Evolutionary conservation across 371 early-diverging fungal species (phyloP), one percentile per base, ranked within the genome.

Genomic region (Saksenaea vasiformis): DNA sequence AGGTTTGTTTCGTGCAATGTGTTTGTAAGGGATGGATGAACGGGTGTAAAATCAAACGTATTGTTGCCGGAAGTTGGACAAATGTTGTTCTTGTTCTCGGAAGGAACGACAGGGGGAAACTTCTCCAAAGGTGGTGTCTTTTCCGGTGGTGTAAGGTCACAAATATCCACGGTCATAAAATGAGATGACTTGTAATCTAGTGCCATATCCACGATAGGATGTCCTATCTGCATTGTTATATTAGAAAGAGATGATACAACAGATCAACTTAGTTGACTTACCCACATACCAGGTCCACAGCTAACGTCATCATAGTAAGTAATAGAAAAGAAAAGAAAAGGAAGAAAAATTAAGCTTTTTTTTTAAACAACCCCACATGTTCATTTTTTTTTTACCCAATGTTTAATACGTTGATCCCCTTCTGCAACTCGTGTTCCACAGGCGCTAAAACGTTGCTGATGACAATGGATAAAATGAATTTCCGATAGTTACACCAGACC

Each of bases 201-300:
- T 17, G 75, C 75, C 60, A 69, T 57, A 56, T 72, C 75, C 38
- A 75, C 56, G 10, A 75, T 64, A 47, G 67, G 60, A 64, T 75
- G 72, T 1, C 75, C 75, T 38, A 58, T 24, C 72, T 74, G 14
- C 0, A 27, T 27, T 13, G n/a, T 22, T 2, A 22, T 2, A 19
- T 22, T 8, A 22, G 8, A 39, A 39, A 39, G 15, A 39, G 37
- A 8, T 8, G 37, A 11, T 44, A n/a, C 44, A 47, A 10, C n/a
- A n/a, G 51, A 47, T 47, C 1, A 10, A 17, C 24, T 13, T n/a
- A 14, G n/a, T 8, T 35, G 2, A 54, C 37, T 61, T 66, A 74
- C 74, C 74, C 74, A 74, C 54, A 74, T 64, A 14, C 74, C 74
- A 53, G 74, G 74, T 5, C 74, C 74, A 62, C 28, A 61, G 0